Percentiles rank a stretch among this genome's conserved stretches.
Conservation (phyloP, 2,329 filamentous ascomycete genomes). For the Trichoderma sp. region DNA sequence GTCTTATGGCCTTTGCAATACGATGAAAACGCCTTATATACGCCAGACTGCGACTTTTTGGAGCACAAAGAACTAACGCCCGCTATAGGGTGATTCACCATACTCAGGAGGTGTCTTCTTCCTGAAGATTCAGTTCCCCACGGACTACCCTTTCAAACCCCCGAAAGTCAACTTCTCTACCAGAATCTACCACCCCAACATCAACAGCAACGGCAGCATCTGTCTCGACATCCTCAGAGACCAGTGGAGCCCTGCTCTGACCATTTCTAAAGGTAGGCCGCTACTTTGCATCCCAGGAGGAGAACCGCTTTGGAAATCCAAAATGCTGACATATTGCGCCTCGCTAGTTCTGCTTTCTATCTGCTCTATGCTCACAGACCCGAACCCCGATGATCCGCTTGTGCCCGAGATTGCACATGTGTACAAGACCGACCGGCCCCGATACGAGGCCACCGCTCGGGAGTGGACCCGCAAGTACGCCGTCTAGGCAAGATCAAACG, state of each 20-base stretch:
- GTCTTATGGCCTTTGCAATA: background rate
- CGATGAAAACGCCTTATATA: background rate
- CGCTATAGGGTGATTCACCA: constrained; percentile 82
- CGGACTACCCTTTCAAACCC: constrained; percentile 99
- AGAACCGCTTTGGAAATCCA: background rate
- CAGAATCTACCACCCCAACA: constrained; percentile 99
- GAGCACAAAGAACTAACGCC: constrained; percentile 38
- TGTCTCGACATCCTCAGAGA: constrained; percentile 98
- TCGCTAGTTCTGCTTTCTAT: constrained; percentile 87
- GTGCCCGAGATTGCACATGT: constrained; percentile 99
- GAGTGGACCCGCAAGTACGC: constrained; percentile 99
- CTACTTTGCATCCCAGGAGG: no score
- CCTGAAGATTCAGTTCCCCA: constrained; percentile 97
- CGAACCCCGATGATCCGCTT: constrained; percentile 97
- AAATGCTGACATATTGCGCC: constrained; percentile 28
- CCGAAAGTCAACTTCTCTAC: constrained; percentile 99
- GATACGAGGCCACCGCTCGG: constrained; percentile 94
- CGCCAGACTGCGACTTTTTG: background rate
- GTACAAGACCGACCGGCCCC: constrained; percentile 97
- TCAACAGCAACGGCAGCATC: constrained; percentile 99
- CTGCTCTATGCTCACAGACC: constrained; percentile 99
- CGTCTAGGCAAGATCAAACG: constrained; percentile 61
- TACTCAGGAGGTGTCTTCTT: constrained; percentile 99
- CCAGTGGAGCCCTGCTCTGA: constrained; percentile 98
- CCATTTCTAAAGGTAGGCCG: constrained; percentile 90